phyloP scores from a whole-genome alignment of 148 eudicot species.

The Rhododendron griersonianum region DNA sequence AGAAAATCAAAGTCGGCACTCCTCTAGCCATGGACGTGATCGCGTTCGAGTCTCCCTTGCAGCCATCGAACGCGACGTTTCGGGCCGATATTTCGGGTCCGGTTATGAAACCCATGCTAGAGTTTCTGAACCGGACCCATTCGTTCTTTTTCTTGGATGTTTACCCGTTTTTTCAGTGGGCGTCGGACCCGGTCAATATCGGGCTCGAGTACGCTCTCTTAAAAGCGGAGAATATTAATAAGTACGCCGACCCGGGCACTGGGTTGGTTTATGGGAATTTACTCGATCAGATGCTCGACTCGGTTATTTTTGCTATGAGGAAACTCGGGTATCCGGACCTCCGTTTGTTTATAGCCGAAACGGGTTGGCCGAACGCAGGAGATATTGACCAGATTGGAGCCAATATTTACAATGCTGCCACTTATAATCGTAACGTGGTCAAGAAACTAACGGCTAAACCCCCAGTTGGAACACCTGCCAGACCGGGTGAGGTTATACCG shows the following conservation, averaged over 20 bases:
- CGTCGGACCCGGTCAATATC: conserved; percentile 35
- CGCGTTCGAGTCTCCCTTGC: conserved; percentile 45
- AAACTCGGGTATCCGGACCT: conserved; percentile 49
- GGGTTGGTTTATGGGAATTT: conserved; percentile 54
- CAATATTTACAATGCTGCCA: conserved; percentile 70
- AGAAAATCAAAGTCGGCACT: conserved; percentile 71
- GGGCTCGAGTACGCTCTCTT: conserved; percentile 65
- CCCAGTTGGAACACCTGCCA: conserved; percentile 63
- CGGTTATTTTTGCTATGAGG: conserved; percentile 65
- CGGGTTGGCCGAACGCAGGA: conserved; percentile 93
- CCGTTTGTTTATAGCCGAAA: conserved; percentile 63
- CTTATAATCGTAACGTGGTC: conserved; percentile 68
- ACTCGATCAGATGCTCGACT: conserved; percentile 80
- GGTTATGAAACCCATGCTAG: conserved; percentile 56
- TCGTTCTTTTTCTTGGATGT: conserved; percentile 77
- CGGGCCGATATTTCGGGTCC: conserved; percentile 40
- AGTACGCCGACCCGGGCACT: conserved; percentile 55
- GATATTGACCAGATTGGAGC: conserved; percentile 74
- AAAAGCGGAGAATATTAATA: conserved; percentile 22
- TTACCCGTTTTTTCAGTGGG: conserved; percentile 77
- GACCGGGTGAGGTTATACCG: conserved; percentile 64
- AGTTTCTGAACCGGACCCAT: conserved; percentile 60
- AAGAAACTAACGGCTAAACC: conserved; percentile 59
- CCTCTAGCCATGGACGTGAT: conserved; percentile 69
- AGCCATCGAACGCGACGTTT: conserved; percentile 69